Conservation (phyloP, 345 rosid genomes). For the Populus deltoides region DNA sequence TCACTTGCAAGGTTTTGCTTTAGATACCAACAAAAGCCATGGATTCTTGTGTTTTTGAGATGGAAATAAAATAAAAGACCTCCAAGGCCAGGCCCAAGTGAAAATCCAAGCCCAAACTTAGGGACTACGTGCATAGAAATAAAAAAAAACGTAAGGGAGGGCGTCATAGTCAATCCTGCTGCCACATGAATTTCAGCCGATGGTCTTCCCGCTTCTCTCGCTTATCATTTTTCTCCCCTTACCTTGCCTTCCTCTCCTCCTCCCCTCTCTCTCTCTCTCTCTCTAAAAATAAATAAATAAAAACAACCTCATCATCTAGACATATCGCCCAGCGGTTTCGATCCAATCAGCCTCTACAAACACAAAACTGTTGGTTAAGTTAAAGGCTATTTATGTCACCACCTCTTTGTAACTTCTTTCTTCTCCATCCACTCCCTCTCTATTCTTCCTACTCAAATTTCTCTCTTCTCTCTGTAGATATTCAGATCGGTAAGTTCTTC, state of each 20-base stretch:
- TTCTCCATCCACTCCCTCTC: not conserved
- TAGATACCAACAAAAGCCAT: no score
- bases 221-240: constrained; percentile 8
- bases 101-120: no score
- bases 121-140: not conserved
- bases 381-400: not conserved
- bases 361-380: no score
- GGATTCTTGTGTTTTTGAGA: no score
- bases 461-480: not conserved
- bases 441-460: no score
- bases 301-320: no score
- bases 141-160: not conserved
- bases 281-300: not conserved
- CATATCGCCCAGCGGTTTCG: no score
- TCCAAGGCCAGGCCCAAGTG: no score
- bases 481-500: constrained; percentile 42
- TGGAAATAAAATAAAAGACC: no score
- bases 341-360: no score
- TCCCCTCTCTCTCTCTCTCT: constrained; percentile 11
- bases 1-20: not conserved
- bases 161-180: not conserved
- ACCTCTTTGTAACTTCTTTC: not conserved
- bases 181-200: constrained; percentile 17
- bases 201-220: constrained; percentile 57
- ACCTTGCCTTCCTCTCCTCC: not conserved